phyloP scores from a whole-genome alignment of 1,284 basidiomycete species.

The Ustilago tritici region DNA sequence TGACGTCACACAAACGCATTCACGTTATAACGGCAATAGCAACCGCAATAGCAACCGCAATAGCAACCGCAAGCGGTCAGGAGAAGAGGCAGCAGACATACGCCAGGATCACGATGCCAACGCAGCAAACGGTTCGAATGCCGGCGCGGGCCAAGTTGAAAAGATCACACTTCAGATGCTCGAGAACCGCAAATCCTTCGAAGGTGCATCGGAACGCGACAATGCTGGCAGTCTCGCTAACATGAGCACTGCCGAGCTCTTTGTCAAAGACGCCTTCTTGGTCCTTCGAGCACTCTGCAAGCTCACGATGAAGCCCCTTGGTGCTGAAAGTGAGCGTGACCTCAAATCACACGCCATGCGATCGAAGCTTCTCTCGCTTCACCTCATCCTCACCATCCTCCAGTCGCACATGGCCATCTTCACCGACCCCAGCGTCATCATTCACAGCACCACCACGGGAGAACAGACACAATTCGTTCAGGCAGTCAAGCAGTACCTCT shows the following conservation, averaged over 20 bases:
- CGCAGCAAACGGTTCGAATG: constrained; percentile 14
- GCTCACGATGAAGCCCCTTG: constrained; percentile 68
- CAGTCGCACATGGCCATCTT: constrained; percentile 66
- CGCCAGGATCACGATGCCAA: constrained; percentile 15
- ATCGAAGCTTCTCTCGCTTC: constrained; percentile 67
- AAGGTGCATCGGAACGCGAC: constrained; percentile 63
- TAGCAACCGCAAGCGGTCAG: constrained; percentile 6
- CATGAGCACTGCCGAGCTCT: constrained; percentile 65
- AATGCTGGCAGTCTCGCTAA: constrained; percentile 52
- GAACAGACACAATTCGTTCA: constrained; percentile 69
- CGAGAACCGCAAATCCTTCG: constrained; percentile 65
- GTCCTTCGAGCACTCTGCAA: constrained; percentile 69
- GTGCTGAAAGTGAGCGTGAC: constrained; percentile 67
- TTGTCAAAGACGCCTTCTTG: constrained; percentile 69
- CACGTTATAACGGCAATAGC: constrained; percentile 17
- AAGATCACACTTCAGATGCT: constrained; percentile 63
- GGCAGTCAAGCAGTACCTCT: constrained; percentile 74
- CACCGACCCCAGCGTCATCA: constrained; percentile 64
- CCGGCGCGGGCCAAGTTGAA: constrained; percentile 27
- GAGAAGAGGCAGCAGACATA: constrained; percentile 12
- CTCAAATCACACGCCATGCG: constrained; percentile 69
- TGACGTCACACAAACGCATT: constrained; percentile 16
- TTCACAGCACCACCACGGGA: constrained; percentile 66
- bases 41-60: constrained; percentile 17
- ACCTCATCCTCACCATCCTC: constrained; percentile 66